Percentiles rank a stretch among this genome's conserved stretches.
Evolutionary conservation across 805 yeast species (phyloP).

Genomic region (Candida golubevii): DNA sequence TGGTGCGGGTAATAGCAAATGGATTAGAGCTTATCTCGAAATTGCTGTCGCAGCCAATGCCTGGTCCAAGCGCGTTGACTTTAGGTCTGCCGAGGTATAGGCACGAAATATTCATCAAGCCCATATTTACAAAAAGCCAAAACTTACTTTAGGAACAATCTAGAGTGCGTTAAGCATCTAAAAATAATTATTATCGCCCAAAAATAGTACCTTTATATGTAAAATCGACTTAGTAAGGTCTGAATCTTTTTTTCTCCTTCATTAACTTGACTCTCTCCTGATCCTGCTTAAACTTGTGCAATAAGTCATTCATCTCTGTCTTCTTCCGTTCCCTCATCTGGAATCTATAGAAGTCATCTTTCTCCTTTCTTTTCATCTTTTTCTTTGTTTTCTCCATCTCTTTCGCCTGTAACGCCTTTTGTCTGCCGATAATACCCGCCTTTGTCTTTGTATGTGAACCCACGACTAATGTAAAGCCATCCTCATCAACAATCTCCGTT

Average conservation of each 20-base stretch:
- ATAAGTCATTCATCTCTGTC: slow-evolving; percentile 82
- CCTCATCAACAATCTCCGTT: slow-evolving; percentile 75
- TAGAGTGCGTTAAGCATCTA: no score
- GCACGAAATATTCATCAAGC: no score
- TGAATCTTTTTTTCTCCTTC: slow-evolving; percentile 78
- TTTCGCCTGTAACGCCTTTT: slow-evolving; percentile 35
- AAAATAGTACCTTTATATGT: no score
- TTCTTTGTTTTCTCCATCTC: slow-evolving; percentile 36
- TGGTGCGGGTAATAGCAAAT: no score
- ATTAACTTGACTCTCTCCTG: slow-evolving; percentile 77
- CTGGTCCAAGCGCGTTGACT: no score
- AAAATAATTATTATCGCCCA: no score
- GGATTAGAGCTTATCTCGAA: no score
- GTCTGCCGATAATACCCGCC: slow-evolving; percentile 62
- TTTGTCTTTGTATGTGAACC: slow-evolving; percentile 81
- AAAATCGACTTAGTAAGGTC: slow-evolving; percentile 58
- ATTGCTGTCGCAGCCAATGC: no score
- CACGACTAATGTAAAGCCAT: slow-evolving; percentile 89
- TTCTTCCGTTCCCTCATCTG: slow-evolving; percentile 93
- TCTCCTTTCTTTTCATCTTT: slow-evolving; percentile 67
- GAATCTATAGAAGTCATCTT: slow-evolving; percentile 90
- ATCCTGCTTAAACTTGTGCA: slow-evolving; percentile 82
- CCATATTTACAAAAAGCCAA: no score
- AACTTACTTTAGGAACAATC: no score
- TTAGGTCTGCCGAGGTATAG: no score